Conservation (phyloP, 1,284 basidiomycete genomes). For the Trichosporon ovoides region DNA sequence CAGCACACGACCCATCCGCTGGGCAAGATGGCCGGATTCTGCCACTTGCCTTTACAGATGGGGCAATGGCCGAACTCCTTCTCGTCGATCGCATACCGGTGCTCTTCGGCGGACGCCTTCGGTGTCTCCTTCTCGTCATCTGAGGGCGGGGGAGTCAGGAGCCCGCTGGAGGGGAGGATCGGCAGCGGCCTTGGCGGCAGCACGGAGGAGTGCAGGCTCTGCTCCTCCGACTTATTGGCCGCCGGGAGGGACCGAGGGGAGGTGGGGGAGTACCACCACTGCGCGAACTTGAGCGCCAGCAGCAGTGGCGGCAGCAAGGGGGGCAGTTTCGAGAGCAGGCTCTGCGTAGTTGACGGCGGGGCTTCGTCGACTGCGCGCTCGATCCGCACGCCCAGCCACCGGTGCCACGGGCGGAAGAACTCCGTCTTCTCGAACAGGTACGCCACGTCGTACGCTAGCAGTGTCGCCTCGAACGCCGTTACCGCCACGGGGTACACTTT, state of each 20-base stretch:
- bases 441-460: conserved; percentile 76
- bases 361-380: conserved; percentile 27
- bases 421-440: conserved; percentile 86
- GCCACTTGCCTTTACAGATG: conserved; percentile 67
- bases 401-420: conserved; percentile 87
- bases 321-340: conserved; percentile 24
- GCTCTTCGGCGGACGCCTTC: conserved; percentile 26
- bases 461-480: conserved; percentile 68
- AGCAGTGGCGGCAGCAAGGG: conserved; percentile 75
- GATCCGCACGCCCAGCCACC: conserved; percentile 70
- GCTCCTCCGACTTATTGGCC: conserved; percentile 55
- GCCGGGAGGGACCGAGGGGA: conserved; percentile 71
- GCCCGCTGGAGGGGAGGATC: conserved; percentile 39
- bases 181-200: conserved; percentile 66
- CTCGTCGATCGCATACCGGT: conserved; percentile 23
- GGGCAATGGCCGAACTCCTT: conserved; percentile 75
- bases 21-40: conserved; percentile 87
- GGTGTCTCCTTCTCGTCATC: conserved; percentile 56
- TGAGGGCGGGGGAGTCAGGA: conserved; percentile 27
- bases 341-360: conserved; percentile 9
- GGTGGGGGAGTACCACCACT: conserved; percentile 98
- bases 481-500: conserved; percentile 75
- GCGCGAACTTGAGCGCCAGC: conserved; percentile 93
- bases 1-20: conserved; percentile 96
- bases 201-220: conserved; percentile 62